Evolutionary conservation across 192 early-diverging fungal species (phyloP), one percentile per base, ranked within the genome.

Genomic region (Chytriomyces sp.): DNA sequence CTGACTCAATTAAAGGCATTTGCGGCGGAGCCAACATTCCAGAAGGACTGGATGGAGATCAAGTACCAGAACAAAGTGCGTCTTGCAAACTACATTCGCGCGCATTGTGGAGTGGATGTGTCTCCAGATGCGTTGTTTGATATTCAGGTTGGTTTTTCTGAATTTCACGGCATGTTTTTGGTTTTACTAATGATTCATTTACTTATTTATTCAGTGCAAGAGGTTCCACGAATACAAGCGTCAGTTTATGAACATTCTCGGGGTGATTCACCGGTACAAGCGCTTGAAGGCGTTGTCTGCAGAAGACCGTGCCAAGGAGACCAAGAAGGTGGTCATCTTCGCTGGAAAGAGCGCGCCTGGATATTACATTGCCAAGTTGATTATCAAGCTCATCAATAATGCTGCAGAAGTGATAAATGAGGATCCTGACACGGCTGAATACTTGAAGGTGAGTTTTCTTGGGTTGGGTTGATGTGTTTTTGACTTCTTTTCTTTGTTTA

Each of bases 221-320:
- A 93, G 97, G 85, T 93, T 98, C 77, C 97, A 99, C 83, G 97
- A 98, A 87, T 99, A 98, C 87, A 98, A 99, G 88, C 93, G 97
- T 75, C 97, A 99, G 89, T 96, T 95, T 82, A 94, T 99, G 94
- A 99, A 99, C 85, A 97, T 99, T 73, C 82, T 98, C 23, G 86
- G 89, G 66, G 96, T 98, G 50, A 98, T 99, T 80, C 89, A 98
- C 83, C 94, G 95, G 72, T 99, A 98, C 88, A 84, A 91, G 79
- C 70, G 80, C 3, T 85, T 99, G 70, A 95, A 96, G 88, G 87
- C 84, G 61, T 88, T 99, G 93, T 79, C 86, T 50, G 78, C 89
- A 24, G 85, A 82, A 45, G 91, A 94, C 72, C 88, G 88, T 64
- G 81, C 77, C 20, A 83, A 91, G 24, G 91, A 87, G 44, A 91